Percentiles rank a stretch among this genome's conserved stretches.
phyloP scores from a whole-genome alignment of 495 filamentous ascomycete species.

The Penicillium daleae region DNA sequence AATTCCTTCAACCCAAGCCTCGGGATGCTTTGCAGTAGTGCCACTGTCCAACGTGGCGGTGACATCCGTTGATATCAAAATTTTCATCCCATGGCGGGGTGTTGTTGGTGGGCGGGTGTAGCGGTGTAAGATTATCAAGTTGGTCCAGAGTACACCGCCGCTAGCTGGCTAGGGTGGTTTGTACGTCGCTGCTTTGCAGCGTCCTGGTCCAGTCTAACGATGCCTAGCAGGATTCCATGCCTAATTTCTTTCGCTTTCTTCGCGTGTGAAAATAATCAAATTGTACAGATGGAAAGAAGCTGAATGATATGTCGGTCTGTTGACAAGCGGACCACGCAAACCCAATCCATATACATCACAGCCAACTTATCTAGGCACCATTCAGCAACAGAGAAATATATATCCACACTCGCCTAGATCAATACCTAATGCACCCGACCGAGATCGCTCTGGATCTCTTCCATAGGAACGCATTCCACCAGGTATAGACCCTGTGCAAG shows the following conservation, averaged over 20 bases:
- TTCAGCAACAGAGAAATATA: not conserved
- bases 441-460: not conserved
- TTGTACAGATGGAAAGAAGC: not conserved
- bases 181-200: not conserved
- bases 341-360: not conserved
- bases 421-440: not conserved
- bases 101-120: conserved; percentile 19
- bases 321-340: not conserved
- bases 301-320: not conserved
- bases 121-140: conserved; percentile 28
- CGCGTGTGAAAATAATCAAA: not conserved
- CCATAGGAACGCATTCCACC: not conserved
- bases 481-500: not conserved
- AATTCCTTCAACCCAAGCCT: not conserved
- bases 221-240: not conserved
- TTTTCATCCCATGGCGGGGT: not conserved
- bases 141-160: conserved; percentile 1
- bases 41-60: conserved; percentile 33
- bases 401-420: not conserved
- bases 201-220: not conserved
- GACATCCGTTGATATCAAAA: conserved; percentile 26
- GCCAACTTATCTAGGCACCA: not conserved
- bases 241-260: conserved; percentile 1
- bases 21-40: conserved; percentile 34
- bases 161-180: conserved; percentile 1